Base-by-base conservation (phyloP, 345 rosid genomes). In the Carallia pectinifolia region DNA sequence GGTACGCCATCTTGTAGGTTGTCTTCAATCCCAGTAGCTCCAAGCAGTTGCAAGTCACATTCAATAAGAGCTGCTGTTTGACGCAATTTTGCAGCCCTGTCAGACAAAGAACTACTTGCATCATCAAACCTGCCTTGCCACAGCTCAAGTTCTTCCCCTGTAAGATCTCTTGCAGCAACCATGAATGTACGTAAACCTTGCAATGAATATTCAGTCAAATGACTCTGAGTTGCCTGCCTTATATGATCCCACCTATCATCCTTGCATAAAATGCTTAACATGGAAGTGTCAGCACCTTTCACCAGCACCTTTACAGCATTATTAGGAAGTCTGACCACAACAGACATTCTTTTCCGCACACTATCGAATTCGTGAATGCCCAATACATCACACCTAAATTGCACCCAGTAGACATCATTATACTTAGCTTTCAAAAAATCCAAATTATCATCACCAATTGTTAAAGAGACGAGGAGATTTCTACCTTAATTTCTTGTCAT, bases 281-380 rank as follows among this genome's bases (percentile, higher is more conserved):
- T 79, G 58, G 96, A 83, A 70, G 71, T 77, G 74, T 89, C 96
- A 44, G 92, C 96, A 66, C 96, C 96, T 86, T 89, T 89, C 76
- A 85, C 92, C 76, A 89, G 80, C 53, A 89, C 90, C 82, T 89
- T 89, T 55, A 87, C 86, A 44, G 78, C 53, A 64, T 83, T 73
- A 72, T 84, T 69, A n/a, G 96, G 96, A 76, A 87, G 87, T 76
- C 92, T 83, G 80, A 87, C 73, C 59, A 89, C 91, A 71, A 85
- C 95, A 48, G 96, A 89, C 96, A 89, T 89, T 82, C 92, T 86
- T 82, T 89, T 89, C 64, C 96, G 83, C 61, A 85, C 87, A 67
- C 96, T 87, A 65, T 87, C 96, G 40, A 89, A 89, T 71, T 89
- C 96, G 71, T 89, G 96, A 75, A 89, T 73, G 29, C 96, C 96